Evolutionary conservation across 78 protist species (phyloP).

Genomic region (Dictyostelium firmibasis): DNA sequence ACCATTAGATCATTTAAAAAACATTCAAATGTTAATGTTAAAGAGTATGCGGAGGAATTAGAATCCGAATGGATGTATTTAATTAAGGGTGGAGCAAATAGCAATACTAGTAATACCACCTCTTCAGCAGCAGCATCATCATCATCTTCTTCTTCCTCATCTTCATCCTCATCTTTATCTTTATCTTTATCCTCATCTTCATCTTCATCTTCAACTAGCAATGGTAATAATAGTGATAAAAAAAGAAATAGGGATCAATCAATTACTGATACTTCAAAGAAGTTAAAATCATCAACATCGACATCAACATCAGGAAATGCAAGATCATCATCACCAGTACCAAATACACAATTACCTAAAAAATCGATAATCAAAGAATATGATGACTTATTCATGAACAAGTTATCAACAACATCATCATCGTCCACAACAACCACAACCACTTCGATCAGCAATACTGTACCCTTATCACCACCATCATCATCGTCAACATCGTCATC

Average conservation of each 20-base stretch:
- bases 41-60: constrained; percentile 34
- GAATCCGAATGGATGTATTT: constrained; percentile 30
- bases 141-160: not conserved
- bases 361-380: constrained; percentile 6
- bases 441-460: not conserved
- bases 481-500: not conserved
- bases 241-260: constrained; percentile 34
- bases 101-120: not conserved
- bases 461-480: not conserved
- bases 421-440: not conserved
- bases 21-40: constrained; percentile 30
- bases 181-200: not conserved
- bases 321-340: not conserved
- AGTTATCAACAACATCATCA: not conserved
- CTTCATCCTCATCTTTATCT: not conserved
- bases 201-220: not conserved
- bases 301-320: not conserved
- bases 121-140: not conserved
- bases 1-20: constrained; percentile 57
- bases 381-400: constrained; percentile 10
- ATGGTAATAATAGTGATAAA: constrained; percentile 2
- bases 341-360: not conserved
- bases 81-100: not conserved
- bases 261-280: not conserved
- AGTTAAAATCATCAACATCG: not conserved